Evolutionary conservation across 2,329 filamentous ascomycete genomes (phyloP), one percentile per base, ranked within the genome.

Genomic region (Phaeosphaeriaceae sp.): DNA sequence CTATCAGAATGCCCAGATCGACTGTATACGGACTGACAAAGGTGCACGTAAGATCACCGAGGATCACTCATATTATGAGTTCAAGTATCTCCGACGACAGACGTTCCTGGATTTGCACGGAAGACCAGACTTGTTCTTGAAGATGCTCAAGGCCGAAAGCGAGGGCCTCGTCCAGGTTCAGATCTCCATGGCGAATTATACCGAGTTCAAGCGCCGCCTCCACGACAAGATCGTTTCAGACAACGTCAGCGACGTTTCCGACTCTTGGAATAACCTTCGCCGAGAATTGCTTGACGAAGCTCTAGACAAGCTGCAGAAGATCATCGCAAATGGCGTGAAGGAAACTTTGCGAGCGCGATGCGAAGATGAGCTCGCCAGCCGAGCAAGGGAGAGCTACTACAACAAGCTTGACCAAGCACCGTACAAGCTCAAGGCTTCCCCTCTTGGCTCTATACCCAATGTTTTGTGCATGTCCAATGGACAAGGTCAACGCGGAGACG

Each of bases 81-180:
- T 99, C 82, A 97, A 99, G 78, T 99, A 99, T 70, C 84, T 99
- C 21, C 89, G 93, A 64, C 93, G 95, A 69, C 94, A 97, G 78
- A 91, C 92, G 8, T 91, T 97, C 61, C 83, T 84, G 44, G 91
- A 95, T 66, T 86, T 98, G 59, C 91, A 93, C 2, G 88, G 89
- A 53, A 89, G 91, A 54, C 95, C 95, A 1, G 94, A 97, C 65
- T 83, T 97, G 24, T 99, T 95, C 76, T 82, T 99, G 56, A 94
- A 96, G 80, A 99, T 99, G 95, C 88, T 98, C 77, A 96, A 93
- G 76, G 95, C 95, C 1, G 95, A 99, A 77, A 91, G 95, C 70
- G 95, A 99, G 76, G 94, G 94, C 2, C 83, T 99, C 1, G 86
- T 99, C 15, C 92, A 97, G 59, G 92, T 99, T 55, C 89, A 88